Base-by-base conservation (phyloP, 1,284 basidiomycete species). In the Cutaneotrichosporon dermatis region DNA sequence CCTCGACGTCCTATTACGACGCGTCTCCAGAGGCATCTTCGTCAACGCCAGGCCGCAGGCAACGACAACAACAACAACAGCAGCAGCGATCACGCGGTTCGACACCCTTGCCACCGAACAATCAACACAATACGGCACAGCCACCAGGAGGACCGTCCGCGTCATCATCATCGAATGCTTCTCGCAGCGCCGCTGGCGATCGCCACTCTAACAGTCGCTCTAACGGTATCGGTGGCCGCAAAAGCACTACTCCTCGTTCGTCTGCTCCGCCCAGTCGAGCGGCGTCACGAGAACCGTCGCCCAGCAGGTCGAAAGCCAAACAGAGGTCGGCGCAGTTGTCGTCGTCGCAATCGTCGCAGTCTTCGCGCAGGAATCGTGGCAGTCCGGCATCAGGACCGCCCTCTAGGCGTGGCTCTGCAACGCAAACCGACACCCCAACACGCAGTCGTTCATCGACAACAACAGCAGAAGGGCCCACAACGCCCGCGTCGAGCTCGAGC, bases 191-290 rank as follows among this genome's bases (percentile, higher is more conserved):
- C 37, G n/a, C 16, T 35, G 11, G 44, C 16, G 45, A 55, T 49
- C 45, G 44, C 54, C 6, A 25, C 34, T 11, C 53, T 25, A 25
- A 25, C 25, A 25, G 25, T 51, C 58, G 36, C 40, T n/a, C 42
- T 50, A 55, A 55, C 44, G 58, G 58, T 39, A 10, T 46, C 48
- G 15, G 13, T 40, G 9, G 37, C 25, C 48, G 42, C 15, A 9
- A 44, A 54, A 50, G 46, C 34, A 33, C 34, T 49, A 43, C 52
- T 51, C 12, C 48, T 34, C 10, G 15, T 9, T 36, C 58, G 33
- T 56, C 55, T 43, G 41, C 48, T 13, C 37, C 45, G 34, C 25
- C 37, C 8, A 55, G 54, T n/a, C 36, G 45, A 3, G 11, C 25
- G 4, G 16, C 35, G 35, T 48, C 44, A 15, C 35, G 45, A 15